These are phyloP conservation scores for Leccinum olivaceopallidum DNA, from an alignment of 768 basidiomycete species.

Conservation along the genomic window DNA sequence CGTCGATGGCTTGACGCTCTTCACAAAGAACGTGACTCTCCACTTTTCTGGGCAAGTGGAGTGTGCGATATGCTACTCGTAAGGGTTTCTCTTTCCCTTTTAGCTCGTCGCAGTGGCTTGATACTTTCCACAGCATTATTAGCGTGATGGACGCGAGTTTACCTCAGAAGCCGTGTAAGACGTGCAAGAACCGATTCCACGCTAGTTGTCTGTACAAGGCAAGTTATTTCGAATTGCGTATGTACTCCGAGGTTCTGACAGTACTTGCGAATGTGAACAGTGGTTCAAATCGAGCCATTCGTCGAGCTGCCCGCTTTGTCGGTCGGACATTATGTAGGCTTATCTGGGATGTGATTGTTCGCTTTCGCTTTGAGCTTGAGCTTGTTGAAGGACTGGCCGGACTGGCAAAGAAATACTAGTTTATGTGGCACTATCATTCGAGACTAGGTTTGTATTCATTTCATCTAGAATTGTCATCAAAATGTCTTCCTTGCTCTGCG, in stretches of 20 bases:
- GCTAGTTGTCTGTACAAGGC: conserved; percentile 90
- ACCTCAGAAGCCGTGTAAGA: conserved; percentile 89
- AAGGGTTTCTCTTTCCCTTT: conserved; percentile 24
- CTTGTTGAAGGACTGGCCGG: neutral
- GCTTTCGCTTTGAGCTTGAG: neutral
- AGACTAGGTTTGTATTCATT: conserved; percentile 5
- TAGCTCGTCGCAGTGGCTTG: neutral
- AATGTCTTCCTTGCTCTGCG: neutral
- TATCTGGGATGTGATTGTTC: neutral
- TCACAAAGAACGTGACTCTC: conserved; percentile 90
- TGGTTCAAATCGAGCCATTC: conserved; percentile 92
- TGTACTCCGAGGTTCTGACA: neutral
- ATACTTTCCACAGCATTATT: conserved; percentile 63
- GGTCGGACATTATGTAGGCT: conserved; percentile 74
- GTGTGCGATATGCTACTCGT: conserved; percentile 97
- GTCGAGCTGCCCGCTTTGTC: conserved; percentile 88
- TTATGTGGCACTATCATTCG: neutral
- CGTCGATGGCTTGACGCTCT: conserved; percentile 81
- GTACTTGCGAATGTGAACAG: conserved; percentile 40
- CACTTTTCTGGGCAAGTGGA: conserved; percentile 97
- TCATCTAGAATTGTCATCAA: neutral
- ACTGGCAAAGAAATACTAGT: neutral
- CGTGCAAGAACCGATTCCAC: conserved; percentile 94
- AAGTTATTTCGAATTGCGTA: conserved; percentile 15
- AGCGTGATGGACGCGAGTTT: conserved; percentile 85